Percentiles rank a stretch among this genome's conserved stretches.
Evolutionary conservation across 306 rosid genomes (phyloP).

Genomic region (Rosa chinensis): DNA sequence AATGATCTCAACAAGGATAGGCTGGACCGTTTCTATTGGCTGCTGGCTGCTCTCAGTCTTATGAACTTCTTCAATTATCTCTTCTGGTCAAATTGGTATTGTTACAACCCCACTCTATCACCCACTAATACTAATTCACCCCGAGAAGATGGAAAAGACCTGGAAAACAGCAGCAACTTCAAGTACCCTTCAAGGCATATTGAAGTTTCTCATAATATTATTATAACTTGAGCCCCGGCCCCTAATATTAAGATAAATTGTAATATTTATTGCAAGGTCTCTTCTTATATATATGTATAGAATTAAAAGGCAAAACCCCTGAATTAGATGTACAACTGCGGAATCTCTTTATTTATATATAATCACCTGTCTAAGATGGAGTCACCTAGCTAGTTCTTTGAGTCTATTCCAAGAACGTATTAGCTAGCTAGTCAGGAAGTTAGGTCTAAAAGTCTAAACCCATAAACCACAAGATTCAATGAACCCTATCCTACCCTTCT

Average conservation of each 20-base stretch:
- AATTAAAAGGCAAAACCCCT: not conserved
- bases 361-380: not conserved
- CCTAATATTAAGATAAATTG: not conserved
- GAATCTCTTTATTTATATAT: not conserved
- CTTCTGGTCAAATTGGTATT: slow-evolving; percentile 53
- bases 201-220: not conserved
- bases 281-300: not conserved
- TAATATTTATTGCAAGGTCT: not conserved
- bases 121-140: not conserved
- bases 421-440: not conserved
- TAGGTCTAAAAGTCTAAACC: not conserved
- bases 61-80: slow-evolving; percentile 55
- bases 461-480: slow-evolving; percentile 3
- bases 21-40: slow-evolving; percentile 61
- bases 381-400: not conserved
- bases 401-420: not conserved
- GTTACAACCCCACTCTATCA: slow-evolving; percentile 30
- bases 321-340: not conserved
- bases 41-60: slow-evolving; percentile 54
- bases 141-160: slow-evolving; percentile 7
- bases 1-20: slow-evolving; percentile 56
- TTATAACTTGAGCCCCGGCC: slow-evolving; percentile 2
- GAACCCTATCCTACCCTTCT: not conserved
- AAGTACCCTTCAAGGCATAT: slow-evolving; percentile 16
- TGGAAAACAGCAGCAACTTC: slow-evolving; percentile 28